Evolutionary conservation across 495 filamentous ascomycete species (phyloP).

Genomic region (Clavariopsis aquatica): DNA sequence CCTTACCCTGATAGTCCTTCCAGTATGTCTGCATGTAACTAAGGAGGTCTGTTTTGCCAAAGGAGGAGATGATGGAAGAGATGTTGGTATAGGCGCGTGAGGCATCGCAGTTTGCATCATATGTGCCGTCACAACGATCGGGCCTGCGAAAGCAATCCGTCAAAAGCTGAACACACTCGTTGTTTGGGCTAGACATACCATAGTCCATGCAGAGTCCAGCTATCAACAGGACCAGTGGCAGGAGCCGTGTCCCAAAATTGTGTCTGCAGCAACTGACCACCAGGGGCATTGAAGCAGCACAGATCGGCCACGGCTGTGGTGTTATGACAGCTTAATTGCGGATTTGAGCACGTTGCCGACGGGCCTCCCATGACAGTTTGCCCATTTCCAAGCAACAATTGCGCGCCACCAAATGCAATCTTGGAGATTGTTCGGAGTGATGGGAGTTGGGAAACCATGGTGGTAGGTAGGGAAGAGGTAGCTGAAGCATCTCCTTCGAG

Average conservation of each 20-base stretch:
- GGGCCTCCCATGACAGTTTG: constrained; percentile 31
- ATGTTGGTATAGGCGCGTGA: constrained; percentile 71
- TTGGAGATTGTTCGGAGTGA: constrained; percentile 35
- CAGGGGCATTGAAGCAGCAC: constrained; percentile 79
- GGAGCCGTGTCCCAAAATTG: constrained; percentile 85
- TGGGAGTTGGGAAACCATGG: constrained; percentile 30
- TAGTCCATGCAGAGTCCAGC: constrained; percentile 88
- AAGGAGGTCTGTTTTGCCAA: constrained; percentile 63
- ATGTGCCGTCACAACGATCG: constrained; percentile 83
- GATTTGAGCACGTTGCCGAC: constrained; percentile 47
- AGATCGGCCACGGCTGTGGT: constrained; percentile 52
- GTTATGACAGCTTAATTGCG: constrained; percentile 62
- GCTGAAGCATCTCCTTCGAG: not conserved
- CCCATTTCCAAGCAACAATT: constrained; percentile 32
- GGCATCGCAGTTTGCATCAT: constrained; percentile 70
- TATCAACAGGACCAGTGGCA: constrained; percentile 68
- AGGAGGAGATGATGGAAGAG: constrained; percentile 61
- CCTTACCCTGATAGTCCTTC: constrained; percentile 66
- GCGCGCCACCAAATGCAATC: constrained; percentile 35
- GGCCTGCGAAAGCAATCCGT: constrained; percentile 52
- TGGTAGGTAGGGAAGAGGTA: not conserved
- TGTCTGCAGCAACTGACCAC: constrained; percentile 75
- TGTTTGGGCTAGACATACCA: constrained; percentile 49
- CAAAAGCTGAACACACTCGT: not conserved
- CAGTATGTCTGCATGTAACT: constrained; percentile 77